Percentiles rank a stretch among this genome's conserved stretches.
These are phyloP conservation scores for Penicillium sp. DNA, from an alignment of 2,329 filamentous ascomycete genomes.

Conservation along the genomic window DNA sequence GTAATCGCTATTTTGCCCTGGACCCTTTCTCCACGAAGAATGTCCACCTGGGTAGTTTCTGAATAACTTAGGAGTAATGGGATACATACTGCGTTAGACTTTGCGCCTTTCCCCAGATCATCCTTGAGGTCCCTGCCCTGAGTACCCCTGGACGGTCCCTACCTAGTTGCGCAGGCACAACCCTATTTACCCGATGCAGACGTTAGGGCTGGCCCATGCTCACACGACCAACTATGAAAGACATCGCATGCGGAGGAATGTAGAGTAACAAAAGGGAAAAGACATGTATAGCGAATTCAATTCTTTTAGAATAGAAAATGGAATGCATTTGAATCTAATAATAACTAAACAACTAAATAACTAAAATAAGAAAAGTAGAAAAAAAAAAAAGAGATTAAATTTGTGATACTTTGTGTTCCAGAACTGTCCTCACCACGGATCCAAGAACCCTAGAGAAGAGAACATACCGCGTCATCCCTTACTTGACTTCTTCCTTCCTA, in stretches of 20 bases:
- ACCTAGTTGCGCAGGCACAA: conserved; percentile 7
- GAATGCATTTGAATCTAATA: background rate
- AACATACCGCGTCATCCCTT: conserved; percentile 18
- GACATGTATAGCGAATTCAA: background rate
- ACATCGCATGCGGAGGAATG: conserved; percentile 3
- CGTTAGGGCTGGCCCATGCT: conserved; percentile 18
- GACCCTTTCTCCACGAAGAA: background rate
- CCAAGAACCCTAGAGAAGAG: conserved; percentile 1
- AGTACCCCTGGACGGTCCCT: conserved; percentile 5
- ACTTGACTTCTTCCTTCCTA: conserved; percentile 15
- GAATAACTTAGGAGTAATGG: background rate
- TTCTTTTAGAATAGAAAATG: background rate
- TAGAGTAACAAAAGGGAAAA: background rate
- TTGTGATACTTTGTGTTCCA: conserved; percentile 5
- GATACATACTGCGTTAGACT: background rate
- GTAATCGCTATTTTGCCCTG: conserved; percentile 8
- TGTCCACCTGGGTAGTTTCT: background rate
- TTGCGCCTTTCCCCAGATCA: conserved; percentile 4
- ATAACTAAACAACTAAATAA: background rate
- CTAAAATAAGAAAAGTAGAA: background rate
- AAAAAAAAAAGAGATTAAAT: background rate
- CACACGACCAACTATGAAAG: conserved; percentile 16
- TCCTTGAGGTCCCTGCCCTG: background rate
- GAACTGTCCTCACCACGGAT: conserved; percentile 6
- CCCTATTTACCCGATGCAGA: conserved; percentile 20